These are phyloP conservation scores for Catharanthus roseus DNA, from an alignment of 257 asterid species.

Conservation along the genomic window DNA sequence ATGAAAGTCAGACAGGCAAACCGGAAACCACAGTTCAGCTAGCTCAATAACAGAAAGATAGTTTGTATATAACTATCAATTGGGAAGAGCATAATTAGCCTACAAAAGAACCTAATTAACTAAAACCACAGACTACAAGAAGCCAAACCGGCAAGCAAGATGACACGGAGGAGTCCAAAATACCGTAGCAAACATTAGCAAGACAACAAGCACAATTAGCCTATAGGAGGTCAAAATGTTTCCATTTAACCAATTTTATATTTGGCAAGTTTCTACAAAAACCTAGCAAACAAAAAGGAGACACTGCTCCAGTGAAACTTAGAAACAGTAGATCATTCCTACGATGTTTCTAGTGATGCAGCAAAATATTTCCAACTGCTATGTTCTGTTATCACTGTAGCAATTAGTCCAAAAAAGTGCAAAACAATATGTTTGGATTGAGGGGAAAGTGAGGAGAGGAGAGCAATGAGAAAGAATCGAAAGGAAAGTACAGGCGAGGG, in stretches of 20 bases:
- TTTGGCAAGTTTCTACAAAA: background rate
- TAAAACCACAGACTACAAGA: background rate
- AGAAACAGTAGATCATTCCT: background rate
- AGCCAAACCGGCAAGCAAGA: background rate
- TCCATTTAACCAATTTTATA: background rate
- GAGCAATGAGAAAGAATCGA: too few relatives aligned
- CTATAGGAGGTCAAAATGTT: too few relatives aligned
- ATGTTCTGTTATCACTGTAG: too few relatives aligned
- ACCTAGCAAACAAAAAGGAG: background rate
- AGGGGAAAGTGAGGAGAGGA: too few relatives aligned
- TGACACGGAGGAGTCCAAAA: background rate
- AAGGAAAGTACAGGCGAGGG: too few relatives aligned
- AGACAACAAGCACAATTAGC: too few relatives aligned
- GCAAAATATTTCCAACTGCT: too few relatives aligned
- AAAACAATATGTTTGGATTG: too few relatives aligned
- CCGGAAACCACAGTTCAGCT: background rate
- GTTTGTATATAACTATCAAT: background rate
- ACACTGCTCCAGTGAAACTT: background rate
- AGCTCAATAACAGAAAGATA: background rate
- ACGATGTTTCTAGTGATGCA: background rate
- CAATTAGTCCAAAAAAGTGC: too few relatives aligned
- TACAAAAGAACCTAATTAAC: too few relatives aligned
- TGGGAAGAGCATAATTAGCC: background rate
- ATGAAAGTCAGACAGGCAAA: constrained; percentile 1
- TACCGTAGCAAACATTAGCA: too few relatives aligned